These are phyloP conservation scores for Pugionium cornutum DNA, from an alignment of 345 rosid species.

Conservation along the genomic window DNA sequence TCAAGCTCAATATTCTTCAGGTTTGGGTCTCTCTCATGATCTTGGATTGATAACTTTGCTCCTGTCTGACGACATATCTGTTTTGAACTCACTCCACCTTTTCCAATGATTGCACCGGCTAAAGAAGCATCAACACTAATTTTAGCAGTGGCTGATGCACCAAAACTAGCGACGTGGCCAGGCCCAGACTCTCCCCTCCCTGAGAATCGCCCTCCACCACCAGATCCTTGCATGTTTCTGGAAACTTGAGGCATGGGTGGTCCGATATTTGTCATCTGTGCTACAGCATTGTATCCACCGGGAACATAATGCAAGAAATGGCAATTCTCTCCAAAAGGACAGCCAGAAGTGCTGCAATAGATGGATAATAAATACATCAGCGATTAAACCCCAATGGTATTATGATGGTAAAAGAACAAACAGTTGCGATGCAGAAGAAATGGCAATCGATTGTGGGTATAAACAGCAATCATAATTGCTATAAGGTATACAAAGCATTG, in stretches of 20 bases:
- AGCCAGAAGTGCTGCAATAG: slow-evolving; percentile 74
- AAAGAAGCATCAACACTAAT: slow-evolving; percentile 83
- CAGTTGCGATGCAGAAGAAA: background rate
- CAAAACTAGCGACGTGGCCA: slow-evolving; percentile 65
- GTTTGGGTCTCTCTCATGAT: slow-evolving; percentile 67
- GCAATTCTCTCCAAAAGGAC: slow-evolving; percentile 92
- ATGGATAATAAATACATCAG: slow-evolving; percentile 18
- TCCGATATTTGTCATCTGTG: slow-evolving; percentile 71
- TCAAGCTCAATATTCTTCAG: slow-evolving; percentile 77
- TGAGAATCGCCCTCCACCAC: slow-evolving; percentile 48
- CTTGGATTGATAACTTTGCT: slow-evolving; percentile 66
- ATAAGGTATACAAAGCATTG: background rate
- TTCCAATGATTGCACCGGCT: slow-evolving; percentile 84
- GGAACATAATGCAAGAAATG: slow-evolving; percentile 84
- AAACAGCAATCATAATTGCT: background rate
- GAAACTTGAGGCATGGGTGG: slow-evolving; percentile 48
- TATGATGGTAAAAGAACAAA: slow-evolving; percentile 13
- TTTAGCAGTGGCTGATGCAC: slow-evolving; percentile 81
- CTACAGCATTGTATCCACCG: slow-evolving; percentile 77
- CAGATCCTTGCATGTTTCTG: slow-evolving; percentile 52
- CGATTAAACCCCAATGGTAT: background rate
- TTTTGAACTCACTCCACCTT: slow-evolving; percentile 76
- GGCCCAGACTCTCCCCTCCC: slow-evolving; percentile 45
- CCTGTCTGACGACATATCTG: slow-evolving; percentile 83
- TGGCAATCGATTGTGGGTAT: background rate